These are phyloP conservation scores for Phytophthora aleatoria DNA, from an alignment of 352 stramenopile species.

Conservation along the genomic window DNA sequence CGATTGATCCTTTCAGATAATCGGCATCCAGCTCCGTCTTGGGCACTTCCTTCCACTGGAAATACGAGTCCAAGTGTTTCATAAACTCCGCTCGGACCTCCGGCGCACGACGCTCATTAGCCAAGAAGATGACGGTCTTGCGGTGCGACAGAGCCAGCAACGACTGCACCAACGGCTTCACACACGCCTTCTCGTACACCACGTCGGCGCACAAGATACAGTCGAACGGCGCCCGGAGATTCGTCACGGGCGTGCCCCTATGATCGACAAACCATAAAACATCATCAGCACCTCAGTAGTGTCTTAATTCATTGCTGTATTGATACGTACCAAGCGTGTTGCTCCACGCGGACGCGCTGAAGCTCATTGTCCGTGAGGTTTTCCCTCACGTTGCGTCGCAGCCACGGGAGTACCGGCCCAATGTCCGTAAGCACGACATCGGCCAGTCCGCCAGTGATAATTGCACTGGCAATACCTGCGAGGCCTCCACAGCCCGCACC, in stretches of 20 bases:
- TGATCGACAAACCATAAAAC: conserved; percentile 4
- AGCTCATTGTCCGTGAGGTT: conserved; percentile 69
- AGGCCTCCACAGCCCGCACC: conserved; percentile 76
- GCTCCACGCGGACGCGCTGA: conserved; percentile 59
- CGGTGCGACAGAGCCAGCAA: conserved; percentile 76
- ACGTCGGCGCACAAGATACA: conserved; percentile 84
- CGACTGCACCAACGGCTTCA: conserved; percentile 79
- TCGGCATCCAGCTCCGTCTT: conserved; percentile 58
- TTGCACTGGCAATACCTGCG: conserved; percentile 73
- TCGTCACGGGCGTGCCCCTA: conserved; percentile 65
- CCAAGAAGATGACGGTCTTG: conserved; percentile 79
- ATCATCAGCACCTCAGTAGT: background rate
- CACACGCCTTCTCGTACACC: conserved; percentile 80
- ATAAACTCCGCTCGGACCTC: conserved; percentile 75
- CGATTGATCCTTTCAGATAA: conserved; percentile 78
- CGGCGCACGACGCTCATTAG: conserved; percentile 72
- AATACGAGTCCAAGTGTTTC: conserved; percentile 66
- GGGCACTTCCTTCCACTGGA: conserved; percentile 74
- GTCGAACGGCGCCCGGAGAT: conserved; percentile 71
- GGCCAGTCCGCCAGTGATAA: conserved; percentile 58
- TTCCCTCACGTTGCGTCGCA: conserved; percentile 66
- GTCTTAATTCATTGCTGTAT: background rate
- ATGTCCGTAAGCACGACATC: conserved; percentile 83
- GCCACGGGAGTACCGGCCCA: conserved; percentile 76
- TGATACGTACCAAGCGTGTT: conserved; percentile 53